Evolutionary conservation across 129 eudicot species (phyloP), one percentile per base, ranked within the genome.

Genomic region (Solidago caesia): DNA sequence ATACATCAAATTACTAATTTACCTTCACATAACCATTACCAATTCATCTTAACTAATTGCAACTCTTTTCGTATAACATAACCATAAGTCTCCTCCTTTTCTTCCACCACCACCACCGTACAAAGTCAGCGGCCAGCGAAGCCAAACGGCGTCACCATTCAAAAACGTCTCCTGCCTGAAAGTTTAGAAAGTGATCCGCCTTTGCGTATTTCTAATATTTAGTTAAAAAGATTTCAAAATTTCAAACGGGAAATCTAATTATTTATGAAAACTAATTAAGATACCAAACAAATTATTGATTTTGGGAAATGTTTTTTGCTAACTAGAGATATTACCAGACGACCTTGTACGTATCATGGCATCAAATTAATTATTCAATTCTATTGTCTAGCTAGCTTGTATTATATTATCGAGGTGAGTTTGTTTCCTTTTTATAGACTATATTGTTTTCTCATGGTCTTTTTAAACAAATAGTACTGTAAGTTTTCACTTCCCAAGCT

Each of bases 401-500:
- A 33, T 67, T 80, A 65, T 7, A 62, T 10, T 11, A 39, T 61
- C 59, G 27, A 51, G 56, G 42, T 51, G 43, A 68, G 46, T 75
- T 68, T 60, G 10, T 80, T 52, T 61, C 61, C 82, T 49, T 62
- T 78, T 43, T 43, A 56, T 5, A 60, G 75, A 71, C 72, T 65
- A 68, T 39, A 61, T 79, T 60, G 21, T 64, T 42, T 52, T 45
- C 53, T 76, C 67, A 76, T 57, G 75, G 64, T 79, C 74, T 72
- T 79, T 64, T 72, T 53, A 15, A 58, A 42, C 8, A 73, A 46
- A 41, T 21, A 79, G 39, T 33, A 33, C 39, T 33, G 39, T 3
- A 33, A 33, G 46, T 53, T 73, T 58, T 66, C 70, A 74, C 64
- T 79, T 55, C 74, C 83, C 78, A 72, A 72, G 78, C 83, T 64